Conservation (phyloP, 2,329 filamentous ascomycete genomes). For the Claviceps maximensis region DNA sequence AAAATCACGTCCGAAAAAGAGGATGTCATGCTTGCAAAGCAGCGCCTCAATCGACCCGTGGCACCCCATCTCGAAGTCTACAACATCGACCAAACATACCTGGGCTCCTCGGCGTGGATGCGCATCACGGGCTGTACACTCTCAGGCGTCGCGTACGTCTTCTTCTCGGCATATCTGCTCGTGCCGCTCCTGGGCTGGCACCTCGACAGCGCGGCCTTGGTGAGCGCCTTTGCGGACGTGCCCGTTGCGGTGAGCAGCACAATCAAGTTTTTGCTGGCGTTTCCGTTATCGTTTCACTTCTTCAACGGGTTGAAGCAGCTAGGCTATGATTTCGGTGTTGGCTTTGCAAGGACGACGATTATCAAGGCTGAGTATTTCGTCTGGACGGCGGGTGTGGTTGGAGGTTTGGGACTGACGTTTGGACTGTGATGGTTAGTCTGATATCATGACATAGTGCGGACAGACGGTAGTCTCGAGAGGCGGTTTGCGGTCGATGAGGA, state of each 20-base stretch:
- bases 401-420: background rate
- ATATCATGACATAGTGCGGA: no score
- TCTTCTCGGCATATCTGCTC: background rate
- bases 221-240: background rate
- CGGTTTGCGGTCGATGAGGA: background rate
- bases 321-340: background rate
- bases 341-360: background rate
- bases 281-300: background rate
- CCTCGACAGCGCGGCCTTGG: background rate
- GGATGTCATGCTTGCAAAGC: background rate
- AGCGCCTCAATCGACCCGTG: background rate
- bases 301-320: background rate
- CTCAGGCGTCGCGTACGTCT: background rate
- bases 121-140: background rate
- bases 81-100: background rate
- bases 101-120: background rate
- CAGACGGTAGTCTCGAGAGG: no score
- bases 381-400: background rate
- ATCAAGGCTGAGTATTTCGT: background rate
- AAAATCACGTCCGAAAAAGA: background rate
- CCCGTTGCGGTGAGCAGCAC: background rate
- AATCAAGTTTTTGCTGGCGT: background rate
- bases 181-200: background rate
- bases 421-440: background rate
- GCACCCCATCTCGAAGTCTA: background rate